Evolutionary conservation across 2,329 filamentous ascomycete genomes (phyloP), one percentile per base, ranked within the genome.

Genomic region (Fusarium phyllophilum): DNA sequence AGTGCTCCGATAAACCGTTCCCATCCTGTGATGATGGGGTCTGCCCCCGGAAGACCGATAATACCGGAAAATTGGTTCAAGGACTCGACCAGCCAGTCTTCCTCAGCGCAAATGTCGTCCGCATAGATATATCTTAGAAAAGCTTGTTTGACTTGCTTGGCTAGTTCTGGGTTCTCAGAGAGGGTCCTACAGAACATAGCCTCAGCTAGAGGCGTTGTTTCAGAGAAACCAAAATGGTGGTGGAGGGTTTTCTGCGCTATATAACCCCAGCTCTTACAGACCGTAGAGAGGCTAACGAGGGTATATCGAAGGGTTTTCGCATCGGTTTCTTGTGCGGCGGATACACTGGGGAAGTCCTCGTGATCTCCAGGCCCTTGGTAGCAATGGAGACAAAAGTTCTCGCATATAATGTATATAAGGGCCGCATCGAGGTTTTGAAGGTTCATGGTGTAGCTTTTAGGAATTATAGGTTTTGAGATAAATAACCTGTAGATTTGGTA

Each of bases 241-340:
- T 68, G n/a, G 2, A 72, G 70, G 4, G 57, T 26, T 7, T 5
- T 44, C 8, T 72, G 68, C 10, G 70, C 63, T 15, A 72, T 42
- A 26, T 10, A 15, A 9, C 68, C 33, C 17, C 66, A 22, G n/a
- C 17, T 34, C 36, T 11, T 64, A 11, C 33, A 58, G 10, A 58
- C n/a, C 0, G 22, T 33, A 0, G 24, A 64, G 8, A 72, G 64
- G 2, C 14, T 13, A 11, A 60, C 3, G 7, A 72, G 49, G 7
- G 29, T 33, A 0, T 18, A 8, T 6, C 55, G 54, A 24, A 22
- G 20, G 7, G 2, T 3, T 18, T 24, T 46, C 4, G 36, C 45
- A 22, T 55, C 39, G 2, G 17, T 5, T 2, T 10, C 22, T 4
- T 8, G 6, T 22, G 9, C 26, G 11, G 17, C 3, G 39, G 22